phyloP scores from a whole-genome alignment of 2,329 filamentous ascomycete species.

The Fusarium concolor region DNA sequence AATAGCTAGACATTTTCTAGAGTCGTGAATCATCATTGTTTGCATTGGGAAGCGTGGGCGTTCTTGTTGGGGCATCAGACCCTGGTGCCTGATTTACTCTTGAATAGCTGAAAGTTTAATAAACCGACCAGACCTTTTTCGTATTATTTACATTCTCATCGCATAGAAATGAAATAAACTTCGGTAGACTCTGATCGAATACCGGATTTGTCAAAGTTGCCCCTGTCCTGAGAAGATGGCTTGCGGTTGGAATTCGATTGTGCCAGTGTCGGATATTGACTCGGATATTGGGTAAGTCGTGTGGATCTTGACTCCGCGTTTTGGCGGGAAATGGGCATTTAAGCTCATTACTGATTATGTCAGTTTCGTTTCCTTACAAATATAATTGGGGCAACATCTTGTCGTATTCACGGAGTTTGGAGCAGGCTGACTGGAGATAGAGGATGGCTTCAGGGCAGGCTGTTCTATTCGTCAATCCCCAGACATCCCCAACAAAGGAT shows the following conservation, averaged over 20 bases:
- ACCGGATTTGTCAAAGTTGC: constrained; percentile 14
- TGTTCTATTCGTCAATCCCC: too few species aligned
- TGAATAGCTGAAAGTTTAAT: constrained; percentile 30
- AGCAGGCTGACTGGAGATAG: constrained; percentile 18
- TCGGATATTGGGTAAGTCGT: background rate
- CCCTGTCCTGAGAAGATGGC: background rate
- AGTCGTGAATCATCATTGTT: constrained; percentile 7
- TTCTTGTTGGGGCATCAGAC: constrained; percentile 14
- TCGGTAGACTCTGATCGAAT: background rate
- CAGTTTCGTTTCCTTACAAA: background rate
- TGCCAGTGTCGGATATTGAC: background rate
- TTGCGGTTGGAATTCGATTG: constrained; percentile 7
- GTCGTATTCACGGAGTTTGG: constrained; percentile 17
- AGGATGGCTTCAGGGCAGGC: too few species aligned
- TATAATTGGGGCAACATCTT: background rate
- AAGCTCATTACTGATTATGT: background rate
- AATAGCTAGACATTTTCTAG: background rate
- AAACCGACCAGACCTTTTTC: constrained; percentile 4
- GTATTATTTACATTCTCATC: background rate
- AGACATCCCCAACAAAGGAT: background rate
- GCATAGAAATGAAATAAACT: constrained; percentile 1
- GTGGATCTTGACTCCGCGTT: background rate
- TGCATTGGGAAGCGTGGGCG: constrained; percentile 41
- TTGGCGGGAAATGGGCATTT: background rate
- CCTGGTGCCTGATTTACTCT: constrained; percentile 15